Evolutionary conservation across 805 yeast genomes (phyloP).

Genomic region (Candida ulmi): DNA sequence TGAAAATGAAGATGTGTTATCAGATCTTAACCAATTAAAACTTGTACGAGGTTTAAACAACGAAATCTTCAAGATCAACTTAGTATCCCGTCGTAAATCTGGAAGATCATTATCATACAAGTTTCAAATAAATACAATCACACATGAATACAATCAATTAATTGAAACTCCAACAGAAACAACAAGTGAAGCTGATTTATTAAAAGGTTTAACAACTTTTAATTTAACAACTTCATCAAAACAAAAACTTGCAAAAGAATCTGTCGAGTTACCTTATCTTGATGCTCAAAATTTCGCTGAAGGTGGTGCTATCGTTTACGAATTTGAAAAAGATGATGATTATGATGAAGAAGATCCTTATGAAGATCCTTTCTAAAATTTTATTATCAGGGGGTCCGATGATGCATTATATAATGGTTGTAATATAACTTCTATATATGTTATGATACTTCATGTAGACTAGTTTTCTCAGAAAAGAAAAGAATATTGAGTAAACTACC

Average conservation of each 20-base stretch:
- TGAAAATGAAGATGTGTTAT: conserved; percentile 46
- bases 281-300: conserved; percentile 75
- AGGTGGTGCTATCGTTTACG: conserved; percentile 95
- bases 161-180: conserved; percentile 20
- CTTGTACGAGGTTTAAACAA: conserved; percentile 51
- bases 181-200: conserved; percentile 42
- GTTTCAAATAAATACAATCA: conserved; percentile 44
- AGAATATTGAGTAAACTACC: conserved; percentile 41
- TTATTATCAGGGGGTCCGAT: too few species aligned
- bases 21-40: conserved; percentile 31
- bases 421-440: too few species aligned
- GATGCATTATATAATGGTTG: too few species aligned
- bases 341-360: conserved; percentile 98
- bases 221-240: conserved; percentile 69
- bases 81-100: conserved; percentile 74
- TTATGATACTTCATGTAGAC: too few species aligned
- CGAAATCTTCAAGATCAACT: conserved; percentile 36
- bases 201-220: conserved; percentile 81
- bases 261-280: conserved; percentile 86
- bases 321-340: conserved; percentile 94
- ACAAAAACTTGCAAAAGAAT: conserved; percentile 73
- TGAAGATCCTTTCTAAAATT: conserved; percentile 79
- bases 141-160: conserved; percentile 35
- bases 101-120: conserved; percentile 66
- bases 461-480: too few species aligned